These are phyloP conservation scores for Penicillium manginii DNA, from an alignment of 495 filamentous ascomycete species.

Conservation along the genomic window DNA sequence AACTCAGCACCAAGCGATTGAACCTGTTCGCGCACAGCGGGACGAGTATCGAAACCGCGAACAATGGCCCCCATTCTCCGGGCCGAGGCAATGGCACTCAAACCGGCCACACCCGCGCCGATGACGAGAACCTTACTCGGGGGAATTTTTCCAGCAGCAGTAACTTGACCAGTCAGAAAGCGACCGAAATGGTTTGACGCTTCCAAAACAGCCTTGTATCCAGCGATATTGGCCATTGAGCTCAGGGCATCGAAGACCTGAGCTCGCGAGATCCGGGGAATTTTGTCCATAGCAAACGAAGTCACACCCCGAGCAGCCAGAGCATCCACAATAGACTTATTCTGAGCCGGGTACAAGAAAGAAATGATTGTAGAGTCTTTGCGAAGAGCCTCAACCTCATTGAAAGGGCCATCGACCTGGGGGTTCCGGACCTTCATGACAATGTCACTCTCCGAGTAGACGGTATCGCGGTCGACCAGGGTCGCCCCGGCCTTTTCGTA, in stretches of 20 bases:
- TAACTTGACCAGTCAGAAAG: conserved; percentile 81
- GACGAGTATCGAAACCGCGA: conserved; percentile 78
- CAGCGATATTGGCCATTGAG: conserved; percentile 87
- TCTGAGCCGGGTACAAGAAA: conserved; percentile 75
- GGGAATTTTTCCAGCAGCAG: conserved; percentile 80
- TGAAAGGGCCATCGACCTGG: conserved; percentile 50
- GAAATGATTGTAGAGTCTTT: conserved; percentile 71
- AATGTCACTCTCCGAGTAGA: conserved; percentile 74
- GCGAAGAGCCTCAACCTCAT: conserved; percentile 63
- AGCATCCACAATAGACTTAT: conserved; percentile 67
- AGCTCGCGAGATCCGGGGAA: conserved; percentile 80
- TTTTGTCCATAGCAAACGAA: conserved; percentile 82
- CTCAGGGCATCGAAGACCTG: conserved; percentile 75
- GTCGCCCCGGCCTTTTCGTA: conserved; percentile 75
- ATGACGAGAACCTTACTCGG: conserved; percentile 84
- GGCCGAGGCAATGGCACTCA: conserved; percentile 81
- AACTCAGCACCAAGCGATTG: conserved; percentile 84
- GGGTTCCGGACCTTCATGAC: conserved; percentile 79
- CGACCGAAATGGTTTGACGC: conserved; percentile 82
- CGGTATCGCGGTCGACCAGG: conserved; percentile 60
- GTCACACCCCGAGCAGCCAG: conserved; percentile 66
- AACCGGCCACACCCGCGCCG: conserved; percentile 78
- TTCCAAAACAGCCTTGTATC: conserved; percentile 83
- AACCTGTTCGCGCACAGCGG: conserved; percentile 79
- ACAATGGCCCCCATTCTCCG: conserved; percentile 82